Evolutionary conservation across 2,329 filamentous ascomycete species (phyloP).

Genomic region (Aspergillus niger): DNA sequence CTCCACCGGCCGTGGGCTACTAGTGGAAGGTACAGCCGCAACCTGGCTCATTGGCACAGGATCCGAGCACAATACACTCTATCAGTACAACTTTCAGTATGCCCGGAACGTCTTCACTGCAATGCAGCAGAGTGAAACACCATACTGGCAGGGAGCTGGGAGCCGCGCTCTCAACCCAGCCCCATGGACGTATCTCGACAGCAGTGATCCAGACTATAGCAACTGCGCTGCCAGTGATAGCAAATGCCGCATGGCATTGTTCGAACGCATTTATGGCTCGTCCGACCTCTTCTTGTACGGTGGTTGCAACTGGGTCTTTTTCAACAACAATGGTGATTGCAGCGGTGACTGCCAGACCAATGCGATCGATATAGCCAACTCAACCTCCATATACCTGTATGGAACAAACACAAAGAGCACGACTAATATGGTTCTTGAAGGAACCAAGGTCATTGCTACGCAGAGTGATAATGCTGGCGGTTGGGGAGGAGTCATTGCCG

Average conservation of each 20-base stretch:
- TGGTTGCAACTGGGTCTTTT: constrained; percentile 44
- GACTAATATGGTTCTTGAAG: constrained; percentile 34
- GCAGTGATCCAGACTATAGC: constrained; percentile 32
- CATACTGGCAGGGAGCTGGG: constrained; percentile 37
- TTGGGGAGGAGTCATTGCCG: constrained; percentile 39
- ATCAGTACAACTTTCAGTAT: constrained; percentile 51
- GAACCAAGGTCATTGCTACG: constrained; percentile 24
- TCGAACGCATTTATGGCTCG: constrained; percentile 31
- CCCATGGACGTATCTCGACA: constrained; percentile 27
- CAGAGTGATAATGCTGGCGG: constrained; percentile 35
- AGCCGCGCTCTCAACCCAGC: constrained; percentile 16
- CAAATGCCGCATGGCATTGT: constrained; percentile 41
- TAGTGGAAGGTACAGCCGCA: constrained; percentile 44
- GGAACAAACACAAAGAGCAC: constrained; percentile 34
- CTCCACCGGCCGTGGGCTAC: constrained; percentile 43
- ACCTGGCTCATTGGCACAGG: constrained; percentile 51
- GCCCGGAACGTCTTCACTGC: constrained; percentile 46
- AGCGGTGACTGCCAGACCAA: constrained; percentile 44
- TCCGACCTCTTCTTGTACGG: constrained; percentile 43
- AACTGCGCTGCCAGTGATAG: constrained; percentile 31
- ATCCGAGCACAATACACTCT: constrained; percentile 52
- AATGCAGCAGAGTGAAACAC: constrained; percentile 36
- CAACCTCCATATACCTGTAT: constrained; percentile 30
- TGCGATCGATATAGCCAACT: constrained; percentile 31
- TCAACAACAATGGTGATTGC: constrained; percentile 36